Base-by-base conservation (phyloP, 192 early-diverging fungal genomes). In the Geranomyces michiganensis region DNA sequence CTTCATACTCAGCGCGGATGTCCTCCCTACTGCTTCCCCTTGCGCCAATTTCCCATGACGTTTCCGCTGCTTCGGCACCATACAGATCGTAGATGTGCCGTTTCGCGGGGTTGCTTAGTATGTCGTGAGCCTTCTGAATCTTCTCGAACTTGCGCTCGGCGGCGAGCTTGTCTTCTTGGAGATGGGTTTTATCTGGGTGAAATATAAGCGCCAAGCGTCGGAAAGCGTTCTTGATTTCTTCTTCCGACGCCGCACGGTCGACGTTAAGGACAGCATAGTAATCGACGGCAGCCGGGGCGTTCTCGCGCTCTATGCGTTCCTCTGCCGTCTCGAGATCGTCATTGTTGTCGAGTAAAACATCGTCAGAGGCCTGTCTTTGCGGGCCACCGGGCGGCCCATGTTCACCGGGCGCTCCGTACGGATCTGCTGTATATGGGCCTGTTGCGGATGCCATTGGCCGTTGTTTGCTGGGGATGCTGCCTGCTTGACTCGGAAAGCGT, bases 1-100 rank as follows among this genome's bases (percentile, higher is more conserved):
- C 70, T 56, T 84, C 81, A 59, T 73, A 87, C 62, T 87, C 82
- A 22, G 78, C 76, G 10, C 79, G 76, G 41, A 82, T 76, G 70
- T 77, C 77, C 49, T 82, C 76, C 49, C 45, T 67, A 2, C 70
- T 73, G 26, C 65, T 24, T 12, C 76, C 60, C 27, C 77, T 72
- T 0, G 67, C 56, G 15, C 74, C 71, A 19, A 87, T 67, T 29
- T 87, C 85, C 85, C 85, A 87, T 47, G 75, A 65, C 15, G 49
- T 66, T n/a, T 76, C 60, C 7, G 84, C 56, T 1, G 76, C 85
- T 22, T 85, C 80, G 13, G 67, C 71, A 7, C 85, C 85, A 58
- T 85, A 87, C 24, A 71, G 55, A 49, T 87, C 79, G 64, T 87
- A 87, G 56, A 86, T 82, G 68, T 86, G 85, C 21, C 85, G 75